phyloP scores from a whole-genome alignment of 768 basidiomycete genomes.

The Kwoniella pini region DNA sequence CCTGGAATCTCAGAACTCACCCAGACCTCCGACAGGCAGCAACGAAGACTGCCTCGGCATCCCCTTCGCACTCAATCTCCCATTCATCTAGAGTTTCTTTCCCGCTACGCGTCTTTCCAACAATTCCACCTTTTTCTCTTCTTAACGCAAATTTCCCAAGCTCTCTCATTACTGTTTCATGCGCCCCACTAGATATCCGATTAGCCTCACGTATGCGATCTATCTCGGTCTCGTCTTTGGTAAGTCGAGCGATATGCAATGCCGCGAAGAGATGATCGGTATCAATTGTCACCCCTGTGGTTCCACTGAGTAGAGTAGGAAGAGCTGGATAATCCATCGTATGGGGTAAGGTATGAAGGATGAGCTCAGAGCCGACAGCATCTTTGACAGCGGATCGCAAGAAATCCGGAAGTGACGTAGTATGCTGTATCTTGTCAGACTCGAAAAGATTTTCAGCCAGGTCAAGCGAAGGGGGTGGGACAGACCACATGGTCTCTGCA shows the following conservation, averaged over 20 bases:
- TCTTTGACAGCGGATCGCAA: slow-evolving; percentile 2
- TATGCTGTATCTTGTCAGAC: slow-evolving; percentile 59
- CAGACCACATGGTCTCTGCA: slow-evolving; percentile 70
- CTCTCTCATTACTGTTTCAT: slow-evolving; percentile 88
- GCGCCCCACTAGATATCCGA: slow-evolving; percentile 81
- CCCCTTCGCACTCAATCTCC: slow-evolving; percentile 87
- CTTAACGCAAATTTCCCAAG: slow-evolving; percentile 61
- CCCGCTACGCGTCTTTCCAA: slow-evolving; percentile 26
- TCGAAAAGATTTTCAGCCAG: slow-evolving; percentile 58
- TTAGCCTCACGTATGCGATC: slow-evolving; percentile 75
- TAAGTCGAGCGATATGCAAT: slow-evolving; percentile 76
- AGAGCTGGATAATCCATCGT: slow-evolving; percentile 45
- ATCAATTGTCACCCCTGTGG: slow-evolving; percentile 50
- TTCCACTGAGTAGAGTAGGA: slow-evolving; percentile 30
- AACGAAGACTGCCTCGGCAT: slow-evolving; percentile 91
- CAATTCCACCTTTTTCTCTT: neutral
- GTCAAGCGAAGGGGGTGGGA: slow-evolving; percentile 71
- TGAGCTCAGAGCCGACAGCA: neutral
- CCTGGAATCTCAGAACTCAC: slow-evolving; percentile 58
- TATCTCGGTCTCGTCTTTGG: slow-evolving; percentile 75
- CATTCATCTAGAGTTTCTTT: slow-evolving; percentile 62
- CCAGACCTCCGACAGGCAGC: slow-evolving; percentile 85
- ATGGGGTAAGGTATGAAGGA: slow-evolving; percentile 44
- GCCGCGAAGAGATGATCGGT: slow-evolving; percentile 72
- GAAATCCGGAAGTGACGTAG: slow-evolving; percentile 55